Evolutionary conservation across 345 rosid species (phyloP), one percentile per base, ranked within the genome.

Genomic region (Murraya paniculata): DNA sequence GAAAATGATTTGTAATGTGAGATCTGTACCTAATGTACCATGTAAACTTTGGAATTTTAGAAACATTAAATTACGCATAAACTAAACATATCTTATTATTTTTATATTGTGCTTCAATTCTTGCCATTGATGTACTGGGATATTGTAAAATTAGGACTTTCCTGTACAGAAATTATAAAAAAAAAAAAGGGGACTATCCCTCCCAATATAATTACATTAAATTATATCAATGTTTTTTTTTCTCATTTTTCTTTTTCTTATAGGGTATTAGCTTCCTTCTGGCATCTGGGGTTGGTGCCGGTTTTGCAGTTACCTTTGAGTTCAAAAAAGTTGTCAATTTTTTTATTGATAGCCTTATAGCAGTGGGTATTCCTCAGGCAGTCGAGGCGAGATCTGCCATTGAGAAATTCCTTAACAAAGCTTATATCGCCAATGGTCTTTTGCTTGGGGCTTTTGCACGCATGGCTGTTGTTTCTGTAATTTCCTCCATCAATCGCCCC

Each of bases 201-300:
- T 0, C 45, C 13, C 14, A 39, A 38, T 38, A n/a, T n/a, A n/a
- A n/a, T n/a, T n/a, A n/a, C n/a, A n/a, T n/a, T n/a, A n/a, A n/a
- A n/a, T n/a, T n/a, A n/a, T 11, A 41, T 41, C 50, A 41, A 41
- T 41, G 2, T 2, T 39, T 41, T 2, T 10, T 41, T 41, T 41
- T 41, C 2, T 41, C 45, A 39, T 9, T 39, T 39, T 39, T 39
- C 41, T 39, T 9, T 2, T 41, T 2, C 50, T 50, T 13, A 28
- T 71, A 81, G 78, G 62, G 68, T 36, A 50, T 78, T 19, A 30
- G 41, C 24, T 56, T 71, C 41, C 14, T 78, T 6, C 31, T 82
- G 62, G 85, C 79, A 1, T 64, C 58, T 7, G 85, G 77, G 0
- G 73, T 56, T 18, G 82, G 85, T 14, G 85, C 82, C 1, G 82